Conservation (phyloP, 208 protist species). For the Blastocrithidia nonstop region DNA sequence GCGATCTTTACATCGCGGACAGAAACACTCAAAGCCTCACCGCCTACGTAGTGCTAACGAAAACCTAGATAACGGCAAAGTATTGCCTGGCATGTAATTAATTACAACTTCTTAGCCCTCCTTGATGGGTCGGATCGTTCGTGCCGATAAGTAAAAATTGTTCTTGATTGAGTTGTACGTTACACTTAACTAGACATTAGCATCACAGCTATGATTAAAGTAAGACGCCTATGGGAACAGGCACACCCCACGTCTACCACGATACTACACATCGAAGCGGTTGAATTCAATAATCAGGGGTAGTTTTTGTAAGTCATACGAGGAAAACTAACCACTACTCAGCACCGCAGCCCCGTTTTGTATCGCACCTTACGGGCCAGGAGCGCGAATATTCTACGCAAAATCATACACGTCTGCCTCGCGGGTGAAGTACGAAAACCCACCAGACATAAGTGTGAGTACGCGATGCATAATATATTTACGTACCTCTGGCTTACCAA, state of each 20-base stretch:
- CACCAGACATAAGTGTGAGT: conserved; percentile 66
- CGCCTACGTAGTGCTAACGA: conserved; percentile 61
- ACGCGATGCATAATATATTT: conserved; percentile 60
- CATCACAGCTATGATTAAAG: conserved; percentile 76
- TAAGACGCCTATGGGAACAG: conserved; percentile 70
- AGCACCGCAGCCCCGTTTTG: conserved; percentile 51
- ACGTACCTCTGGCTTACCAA: conserved; percentile 30
- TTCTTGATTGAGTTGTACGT: conserved; percentile 61
- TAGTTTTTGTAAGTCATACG: conserved; percentile 73
- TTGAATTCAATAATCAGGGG: conserved; percentile 78
- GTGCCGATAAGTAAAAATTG: conserved; percentile 58
- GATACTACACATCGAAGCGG: conserved; percentile 72
- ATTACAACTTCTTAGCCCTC: conserved; percentile 73
- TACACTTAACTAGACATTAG: conserved; percentile 59
- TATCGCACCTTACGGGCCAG: conserved; percentile 30
- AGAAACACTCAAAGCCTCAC: conserved; percentile 79
- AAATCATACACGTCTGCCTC: conserved; percentile 77
- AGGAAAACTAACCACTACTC: conserved; percentile 57
- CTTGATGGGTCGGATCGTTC: conserved; percentile 43
- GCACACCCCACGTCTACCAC: conserved; percentile 53
- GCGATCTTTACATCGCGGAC: conserved; percentile 58
- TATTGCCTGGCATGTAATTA: conserved; percentile 79
- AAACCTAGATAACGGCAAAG: conserved; percentile 46
- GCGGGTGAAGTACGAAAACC: conserved; percentile 72
- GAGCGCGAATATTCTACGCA: conserved; percentile 53